phyloP scores from a whole-genome alignment of 352 stramenopile species.

The Phytophthora hybrid region DNA sequence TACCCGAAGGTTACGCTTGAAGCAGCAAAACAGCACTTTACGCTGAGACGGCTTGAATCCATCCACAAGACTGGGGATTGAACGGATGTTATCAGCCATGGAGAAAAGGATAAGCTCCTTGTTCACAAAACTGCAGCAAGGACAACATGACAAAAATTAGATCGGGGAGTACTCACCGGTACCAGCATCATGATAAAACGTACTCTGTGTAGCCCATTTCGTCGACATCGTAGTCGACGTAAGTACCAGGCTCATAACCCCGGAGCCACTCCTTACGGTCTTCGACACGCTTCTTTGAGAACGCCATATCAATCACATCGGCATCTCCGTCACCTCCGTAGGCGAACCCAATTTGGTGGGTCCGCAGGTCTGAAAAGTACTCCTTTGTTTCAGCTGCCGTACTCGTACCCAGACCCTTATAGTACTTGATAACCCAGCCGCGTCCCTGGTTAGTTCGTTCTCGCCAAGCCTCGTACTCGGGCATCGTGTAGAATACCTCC shows the following conservation, averaged over 20 bases:
- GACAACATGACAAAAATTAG: slow-evolving; percentile 17
- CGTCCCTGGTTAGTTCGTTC: slow-evolving; percentile 88
- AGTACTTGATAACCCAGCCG: slow-evolving; percentile 98
- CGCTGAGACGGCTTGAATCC: slow-evolving; percentile 99
- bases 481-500: slow-evolving; percentile 97
- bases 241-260: slow-evolving; percentile 85
- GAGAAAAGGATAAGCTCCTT: slow-evolving; percentile 99
- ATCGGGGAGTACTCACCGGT: not conserved
- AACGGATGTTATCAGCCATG: slow-evolving; percentile 97
- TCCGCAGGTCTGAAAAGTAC: slow-evolving; percentile 96
- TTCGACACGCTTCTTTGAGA: slow-evolving; percentile 96
- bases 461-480: slow-evolving; percentile 96
- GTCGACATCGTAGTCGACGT: slow-evolving; percentile 93
- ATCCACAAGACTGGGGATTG: slow-evolving; percentile 96
- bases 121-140: slow-evolving; percentile 93
- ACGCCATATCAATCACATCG: slow-evolving; percentile 97
- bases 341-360: slow-evolving; percentile 94
- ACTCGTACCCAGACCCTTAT: slow-evolving; percentile 99
- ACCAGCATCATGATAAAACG: slow-evolving; percentile 10
- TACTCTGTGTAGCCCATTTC: slow-evolving; percentile 94
- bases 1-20: slow-evolving; percentile 98
- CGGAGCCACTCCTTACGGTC: slow-evolving; percentile 97
- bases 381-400: slow-evolving; percentile 96
- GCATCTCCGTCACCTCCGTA: slow-evolving; percentile 93
- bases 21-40: slow-evolving; percentile 98